phyloP scores from a whole-genome alignment of 1,284 basidiomycete genomes.

The Mycena sp. region DNA sequence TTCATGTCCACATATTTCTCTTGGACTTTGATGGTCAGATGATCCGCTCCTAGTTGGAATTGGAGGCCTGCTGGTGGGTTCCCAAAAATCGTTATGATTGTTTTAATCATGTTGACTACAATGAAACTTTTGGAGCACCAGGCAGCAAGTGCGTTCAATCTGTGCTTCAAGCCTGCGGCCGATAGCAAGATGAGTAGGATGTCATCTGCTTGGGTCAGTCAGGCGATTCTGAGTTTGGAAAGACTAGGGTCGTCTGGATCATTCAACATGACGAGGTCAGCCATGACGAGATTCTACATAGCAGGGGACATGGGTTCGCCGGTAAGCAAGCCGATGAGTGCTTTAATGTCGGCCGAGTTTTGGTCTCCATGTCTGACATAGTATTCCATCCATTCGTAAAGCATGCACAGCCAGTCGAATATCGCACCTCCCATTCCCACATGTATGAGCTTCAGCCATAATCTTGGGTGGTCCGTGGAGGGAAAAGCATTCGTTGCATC shows the following conservation, averaged over 20 bases:
- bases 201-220: too few relatives aligned
- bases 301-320: constrained; percentile 44
- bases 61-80: constrained; percentile 1
- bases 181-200: not conserved
- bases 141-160: not conserved
- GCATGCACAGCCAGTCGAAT: too few relatives aligned
- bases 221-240: not conserved
- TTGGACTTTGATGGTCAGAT: not conserved
- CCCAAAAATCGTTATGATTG: not conserved
- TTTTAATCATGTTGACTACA: not conserved
- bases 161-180: not conserved
- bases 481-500: too few relatives aligned
- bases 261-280: constrained; percentile 13
- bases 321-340: constrained; percentile 40
- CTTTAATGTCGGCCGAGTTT: too few relatives aligned
- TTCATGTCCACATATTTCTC: too few relatives aligned
- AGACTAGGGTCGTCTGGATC: constrained; percentile 37
- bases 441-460: too few relatives aligned
- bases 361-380: too few relatives aligned
- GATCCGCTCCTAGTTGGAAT: constrained; percentile 1
- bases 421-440: too few relatives aligned
- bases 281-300: constrained; percentile 44
- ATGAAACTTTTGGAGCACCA: too few relatives aligned
- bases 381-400: too few relatives aligned
- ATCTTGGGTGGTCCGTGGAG: too few relatives aligned